Percentiles rank a stretch among this genome's conserved stretches.
Conservation (phyloP, 2,329 filamentous ascomycete genomes). For the Orbilia oligospora region DNA sequence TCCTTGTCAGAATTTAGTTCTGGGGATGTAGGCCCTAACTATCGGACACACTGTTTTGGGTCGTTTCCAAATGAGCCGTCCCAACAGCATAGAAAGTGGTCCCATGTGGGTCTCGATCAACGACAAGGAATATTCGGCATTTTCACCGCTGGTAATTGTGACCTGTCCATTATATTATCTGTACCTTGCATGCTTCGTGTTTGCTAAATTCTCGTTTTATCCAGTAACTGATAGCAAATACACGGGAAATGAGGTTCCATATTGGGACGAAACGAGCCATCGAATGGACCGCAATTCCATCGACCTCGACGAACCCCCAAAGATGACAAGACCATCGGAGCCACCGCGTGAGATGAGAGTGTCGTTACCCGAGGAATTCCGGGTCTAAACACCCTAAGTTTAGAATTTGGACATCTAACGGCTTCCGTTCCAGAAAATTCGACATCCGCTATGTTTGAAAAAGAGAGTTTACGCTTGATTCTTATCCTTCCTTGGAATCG, state of each 20-base stretch:
- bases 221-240: slow-evolving; percentile 20
- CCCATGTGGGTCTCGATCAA: slow-evolving; percentile 52
- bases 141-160: slow-evolving; percentile 30
- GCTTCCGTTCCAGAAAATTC: slow-evolving; percentile 50
- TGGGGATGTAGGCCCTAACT: slow-evolving; percentile 4
- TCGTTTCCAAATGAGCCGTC: slow-evolving; percentile 60
- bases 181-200: slow-evolving; percentile 39
- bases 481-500: slow-evolving; percentile 13
- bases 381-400: slow-evolving; percentile 46
- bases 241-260: slow-evolving; percentile 5
- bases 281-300: neutral
- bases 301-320: slow-evolving; percentile 12
- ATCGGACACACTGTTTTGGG: slow-evolving; percentile 52
- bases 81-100: slow-evolving; percentile 41
- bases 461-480: slow-evolving; percentile 9
- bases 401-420: slow-evolving; percentile 34
- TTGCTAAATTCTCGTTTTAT: slow-evolving; percentile 29
- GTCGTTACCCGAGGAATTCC: slow-evolving; percentile 41
- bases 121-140: slow-evolving; percentile 56
- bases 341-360: slow-evolving; percentile 41
- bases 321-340: slow-evolving; percentile 22
- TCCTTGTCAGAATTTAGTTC: slow-evolving; percentile 57
- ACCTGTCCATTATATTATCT: slow-evolving; percentile 18
- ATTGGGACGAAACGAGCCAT: neutral
- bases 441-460: slow-evolving; percentile 22